A percentile compares a stretch with the other conserved stretches of the same genome.
Conservation (phyloP, 73 alveolate genomes). For the Paramecium sexaurelia region DNA sequence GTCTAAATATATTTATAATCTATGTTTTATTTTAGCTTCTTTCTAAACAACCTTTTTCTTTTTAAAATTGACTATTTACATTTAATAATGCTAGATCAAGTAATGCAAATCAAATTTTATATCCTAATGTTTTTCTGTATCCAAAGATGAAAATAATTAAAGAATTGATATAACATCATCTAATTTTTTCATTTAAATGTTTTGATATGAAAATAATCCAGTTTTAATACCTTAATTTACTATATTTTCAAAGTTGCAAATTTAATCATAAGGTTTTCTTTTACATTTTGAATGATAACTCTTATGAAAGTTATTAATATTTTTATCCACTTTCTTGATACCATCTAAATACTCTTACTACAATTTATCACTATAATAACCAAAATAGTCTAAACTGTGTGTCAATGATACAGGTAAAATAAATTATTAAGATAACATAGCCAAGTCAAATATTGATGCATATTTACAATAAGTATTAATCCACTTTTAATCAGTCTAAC, state of each 20-base stretch:
- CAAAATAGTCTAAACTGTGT: constrained; percentile 34
- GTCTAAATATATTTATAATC: neutral
- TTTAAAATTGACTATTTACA: neutral
- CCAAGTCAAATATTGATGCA: neutral
- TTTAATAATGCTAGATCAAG: neutral
- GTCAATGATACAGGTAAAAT: neutral
- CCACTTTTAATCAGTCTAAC: neutral
- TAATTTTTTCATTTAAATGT: neutral
- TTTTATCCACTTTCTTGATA: neutral
- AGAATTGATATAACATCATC: neutral
- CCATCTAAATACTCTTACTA: neutral
- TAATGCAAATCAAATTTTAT: neutral
- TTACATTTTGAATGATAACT: neutral
- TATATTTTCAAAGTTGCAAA: neutral
- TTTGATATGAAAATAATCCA: neutral
- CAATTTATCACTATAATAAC: constrained; percentile 10
- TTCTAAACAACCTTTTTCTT: neutral
- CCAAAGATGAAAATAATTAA: neutral
- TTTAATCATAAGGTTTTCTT: neutral
- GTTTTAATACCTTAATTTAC: neutral
- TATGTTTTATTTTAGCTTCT: neutral
- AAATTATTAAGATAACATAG: neutral
- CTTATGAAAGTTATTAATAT: neutral
- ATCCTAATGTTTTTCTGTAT: neutral
- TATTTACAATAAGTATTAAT: neutral